Evolutionary conservation across 495 filamentous ascomycete genomes (phyloP), one percentile per base, ranked within the genome.

Genomic region (Cercophora scortea): DNA sequence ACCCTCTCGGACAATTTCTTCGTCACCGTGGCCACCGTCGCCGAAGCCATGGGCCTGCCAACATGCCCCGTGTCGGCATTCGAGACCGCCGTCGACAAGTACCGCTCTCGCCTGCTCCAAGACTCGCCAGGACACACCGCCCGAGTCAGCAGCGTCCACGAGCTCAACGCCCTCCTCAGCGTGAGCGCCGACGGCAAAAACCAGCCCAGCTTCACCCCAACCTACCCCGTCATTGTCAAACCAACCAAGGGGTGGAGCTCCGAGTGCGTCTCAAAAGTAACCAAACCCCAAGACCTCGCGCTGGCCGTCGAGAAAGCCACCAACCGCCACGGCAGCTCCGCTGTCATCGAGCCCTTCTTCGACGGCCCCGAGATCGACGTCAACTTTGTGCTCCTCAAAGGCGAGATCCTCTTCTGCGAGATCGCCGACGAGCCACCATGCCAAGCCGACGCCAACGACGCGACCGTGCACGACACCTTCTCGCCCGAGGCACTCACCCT

Each of bases 361-460:
- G 61, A 66, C 32, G 66, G 78, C 0, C 78, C 78, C 0, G 78
- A 81, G 55, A 72, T 81, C 12, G 78, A 81, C 51, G 71, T 64
- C 47, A 81, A 80, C 55, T 64, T 80, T 42, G 63, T 78, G 3
- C 59, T 81, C 3, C 56, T 66, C 2, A 67, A 78, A 47, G 76
- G 75, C 25, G 69, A 80, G 38, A 40, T 79, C 9, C 51, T 79
- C 1, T 79, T 79, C 55, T 70, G 49, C 51, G 78, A 81, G 51
- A 62, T 76, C 32, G 67, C 65, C 1, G 78, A 80, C 48, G 76
- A 80, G 50, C 74, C 79, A 33, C 78, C 78, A 12, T 73, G 68
- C 41, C 45, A 63, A 0, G 77, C 65, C 17, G 78, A 80, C 41
- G 18, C 47, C 3, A 32, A 17, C 16, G 42, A 61, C 13, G 57